phyloP scores from a whole-genome alignment of 352 stramenopile genomes.

The Phytophthora hibernalis region DNA sequence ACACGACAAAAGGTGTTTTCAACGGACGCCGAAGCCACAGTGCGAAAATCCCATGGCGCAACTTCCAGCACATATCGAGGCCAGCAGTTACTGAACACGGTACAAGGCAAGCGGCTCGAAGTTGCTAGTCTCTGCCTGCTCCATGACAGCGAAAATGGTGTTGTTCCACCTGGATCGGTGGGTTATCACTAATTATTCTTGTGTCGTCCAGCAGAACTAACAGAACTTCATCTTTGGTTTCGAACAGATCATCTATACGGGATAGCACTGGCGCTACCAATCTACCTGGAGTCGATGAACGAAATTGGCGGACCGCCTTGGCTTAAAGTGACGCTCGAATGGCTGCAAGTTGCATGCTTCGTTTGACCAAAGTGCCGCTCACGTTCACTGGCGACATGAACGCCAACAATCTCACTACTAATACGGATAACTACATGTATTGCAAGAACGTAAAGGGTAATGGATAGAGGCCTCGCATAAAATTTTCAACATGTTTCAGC shows the following conservation, averaged over 20 bases:
- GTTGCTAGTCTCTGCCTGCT: constrained; percentile 73
- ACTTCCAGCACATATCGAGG: constrained; percentile 72
- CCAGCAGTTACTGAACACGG: constrained; percentile 73
- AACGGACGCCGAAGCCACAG: constrained; percentile 43
- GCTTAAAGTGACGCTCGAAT: too few species aligned
- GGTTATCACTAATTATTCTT: neutral
- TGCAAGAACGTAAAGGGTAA: too few species aligned
- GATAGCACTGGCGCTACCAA: too few species aligned
- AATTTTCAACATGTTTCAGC: too few species aligned
- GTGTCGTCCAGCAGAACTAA: neutral
- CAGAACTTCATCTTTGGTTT: neutral
- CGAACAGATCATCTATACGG: constrained; percentile 1
- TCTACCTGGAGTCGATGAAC: too few species aligned
- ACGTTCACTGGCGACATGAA: too few species aligned
- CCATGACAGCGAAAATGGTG: constrained; percentile 64
- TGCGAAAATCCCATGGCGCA: constrained; percentile 49
- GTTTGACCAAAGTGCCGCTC: too few species aligned
- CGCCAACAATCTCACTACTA: too few species aligned
- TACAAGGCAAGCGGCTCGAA: constrained; percentile 77
- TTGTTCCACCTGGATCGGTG: constrained; percentile 58
- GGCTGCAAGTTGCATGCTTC: too few species aligned
- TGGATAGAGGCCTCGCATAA: too few species aligned
- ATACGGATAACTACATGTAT: too few species aligned
- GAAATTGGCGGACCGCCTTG: too few species aligned
- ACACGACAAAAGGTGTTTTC: constrained; percentile 74